A percentile compares a stretch with the other conserved stretches of the same genome.
Evolutionary conservation across 1,284 basidiomycete species (phyloP).

Genomic region (Ceratobasidium sp.): DNA sequence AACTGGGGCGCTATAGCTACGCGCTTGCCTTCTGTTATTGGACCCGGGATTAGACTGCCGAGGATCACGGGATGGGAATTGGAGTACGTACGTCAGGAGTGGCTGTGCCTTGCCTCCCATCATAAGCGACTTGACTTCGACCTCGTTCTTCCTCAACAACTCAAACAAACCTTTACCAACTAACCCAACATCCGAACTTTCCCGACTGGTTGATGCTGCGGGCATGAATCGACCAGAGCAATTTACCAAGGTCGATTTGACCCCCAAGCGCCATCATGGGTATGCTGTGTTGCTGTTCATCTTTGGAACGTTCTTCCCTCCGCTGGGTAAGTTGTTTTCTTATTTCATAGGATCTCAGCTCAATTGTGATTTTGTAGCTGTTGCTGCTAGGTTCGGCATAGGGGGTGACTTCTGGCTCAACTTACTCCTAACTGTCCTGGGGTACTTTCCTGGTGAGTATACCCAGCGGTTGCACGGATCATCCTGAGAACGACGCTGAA

Average conservation of each 20-base stretch:
- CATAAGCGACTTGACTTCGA: too few species aligned
- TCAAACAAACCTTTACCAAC: background rate
- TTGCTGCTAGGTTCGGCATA: constrained; percentile 93
- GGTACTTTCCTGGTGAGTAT: constrained; percentile 83
- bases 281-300: constrained; percentile 84
- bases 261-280: constrained; percentile 77
- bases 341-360: background rate
- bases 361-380: constrained; percentile 62
- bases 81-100: too few species aligned
- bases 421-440: constrained; percentile 84
- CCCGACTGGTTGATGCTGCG: background rate
- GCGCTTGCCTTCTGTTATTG: too few species aligned
- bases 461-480: constrained; percentile 8
- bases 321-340: constrained; percentile 69
- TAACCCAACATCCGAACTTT: background rate
- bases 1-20: too few species aligned
- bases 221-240: constrained; percentile 40
- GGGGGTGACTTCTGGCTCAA: constrained; percentile 94
- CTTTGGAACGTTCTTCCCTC: constrained; percentile 82
- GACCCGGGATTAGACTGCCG: too few species aligned
- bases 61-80: too few species aligned
- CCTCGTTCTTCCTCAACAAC: background rate
- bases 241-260: constrained; percentile 65
- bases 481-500: constrained; percentile 35
- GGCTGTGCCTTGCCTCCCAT: too few species aligned